A percentile compares a stretch with the other conserved stretches of the same genome.
Evolutionary conservation across 192 early-diverging fungal genomes (phyloP).

Genomic region (Nowakowskiella sp.): DNA sequence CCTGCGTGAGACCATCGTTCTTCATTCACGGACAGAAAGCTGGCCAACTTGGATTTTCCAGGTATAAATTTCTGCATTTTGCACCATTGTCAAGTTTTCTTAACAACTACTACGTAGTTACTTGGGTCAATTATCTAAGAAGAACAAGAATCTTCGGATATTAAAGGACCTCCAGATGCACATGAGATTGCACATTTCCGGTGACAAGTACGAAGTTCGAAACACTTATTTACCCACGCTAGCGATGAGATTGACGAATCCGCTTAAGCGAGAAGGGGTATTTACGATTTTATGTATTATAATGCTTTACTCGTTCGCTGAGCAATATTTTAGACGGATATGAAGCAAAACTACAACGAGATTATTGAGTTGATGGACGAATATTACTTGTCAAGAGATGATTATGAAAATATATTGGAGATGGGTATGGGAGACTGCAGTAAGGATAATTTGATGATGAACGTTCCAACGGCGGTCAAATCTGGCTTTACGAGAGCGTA

Average conservation of each 20-base stretch:
- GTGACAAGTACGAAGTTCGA: constrained; percentile 79
- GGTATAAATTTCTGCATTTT: constrained; percentile 20
- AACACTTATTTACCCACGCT: constrained; percentile 78
- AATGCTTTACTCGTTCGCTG: constrained; percentile 18
- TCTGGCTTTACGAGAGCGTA: constrained; percentile 62
- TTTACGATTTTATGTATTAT: constrained; percentile 4
- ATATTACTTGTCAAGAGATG: constrained; percentile 84
- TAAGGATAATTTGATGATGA: constrained; percentile 36
- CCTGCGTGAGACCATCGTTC: constrained; percentile 77
- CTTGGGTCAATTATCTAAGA: constrained; percentile 85
- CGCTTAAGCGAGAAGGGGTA: constrained; percentile 30
- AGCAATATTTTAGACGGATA: constrained; percentile 16
- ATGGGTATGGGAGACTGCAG: constrained; percentile 54
- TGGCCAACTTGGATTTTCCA: constrained; percentile 18
- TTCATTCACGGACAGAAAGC: constrained; percentile 57
- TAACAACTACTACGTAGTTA: constrained; percentile 51
- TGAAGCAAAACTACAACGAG: constrained; percentile 54
- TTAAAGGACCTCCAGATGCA: constrained; percentile 82
- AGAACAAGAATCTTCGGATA: constrained; percentile 57
- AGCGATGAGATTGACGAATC: constrained; percentile 40
- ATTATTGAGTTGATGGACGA: constrained; percentile 86
- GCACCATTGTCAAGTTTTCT: background rate
- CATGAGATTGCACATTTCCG: constrained; percentile 71
- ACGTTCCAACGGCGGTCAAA: constrained; percentile 61
- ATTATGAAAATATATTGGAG: constrained; percentile 80